Evolutionary conservation across 2,329 filamentous ascomycete genomes (phyloP).

Genomic region (Zymoseptoria crescenta): DNA sequence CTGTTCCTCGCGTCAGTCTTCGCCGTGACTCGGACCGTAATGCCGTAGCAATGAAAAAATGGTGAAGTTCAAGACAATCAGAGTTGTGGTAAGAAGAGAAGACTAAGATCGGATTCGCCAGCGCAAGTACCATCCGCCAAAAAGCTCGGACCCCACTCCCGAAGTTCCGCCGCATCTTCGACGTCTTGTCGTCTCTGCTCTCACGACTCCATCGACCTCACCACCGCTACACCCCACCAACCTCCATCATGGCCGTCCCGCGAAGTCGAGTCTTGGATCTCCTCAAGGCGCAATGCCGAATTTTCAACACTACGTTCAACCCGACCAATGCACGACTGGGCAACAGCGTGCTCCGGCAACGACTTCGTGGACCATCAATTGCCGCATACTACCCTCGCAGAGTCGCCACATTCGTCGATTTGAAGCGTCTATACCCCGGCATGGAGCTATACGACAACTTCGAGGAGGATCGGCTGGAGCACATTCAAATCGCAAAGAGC

Average conservation of each 20-base stretch:
- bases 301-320: constrained; percentile 90
- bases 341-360: constrained; percentile 85
- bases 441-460: constrained; percentile 64
- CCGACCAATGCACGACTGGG: constrained; percentile 73
- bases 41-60: neutral
- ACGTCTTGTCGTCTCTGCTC: neutral
- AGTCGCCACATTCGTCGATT: constrained; percentile 61
- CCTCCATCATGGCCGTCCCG: constrained; percentile 42
- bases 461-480: constrained; percentile 72
- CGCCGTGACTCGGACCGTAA: neutral
- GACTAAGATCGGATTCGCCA: neutral
- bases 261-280: constrained; percentile 55
- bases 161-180: neutral
- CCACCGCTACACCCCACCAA: neutral
- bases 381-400: constrained; percentile 83
- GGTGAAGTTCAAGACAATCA: neutral
- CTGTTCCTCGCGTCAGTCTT: neutral
- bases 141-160: neutral
- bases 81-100: neutral
- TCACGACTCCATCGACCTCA: neutral
- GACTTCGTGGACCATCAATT: constrained; percentile 73
- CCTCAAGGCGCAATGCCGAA: constrained; percentile 84
- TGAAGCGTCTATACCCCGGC: constrained; percentile 62
- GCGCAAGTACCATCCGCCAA: neutral
- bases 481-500: constrained; percentile 53